Base-by-base conservation (phyloP, 176 grass and related monocot species). In the Paspalum notatum region DNA sequence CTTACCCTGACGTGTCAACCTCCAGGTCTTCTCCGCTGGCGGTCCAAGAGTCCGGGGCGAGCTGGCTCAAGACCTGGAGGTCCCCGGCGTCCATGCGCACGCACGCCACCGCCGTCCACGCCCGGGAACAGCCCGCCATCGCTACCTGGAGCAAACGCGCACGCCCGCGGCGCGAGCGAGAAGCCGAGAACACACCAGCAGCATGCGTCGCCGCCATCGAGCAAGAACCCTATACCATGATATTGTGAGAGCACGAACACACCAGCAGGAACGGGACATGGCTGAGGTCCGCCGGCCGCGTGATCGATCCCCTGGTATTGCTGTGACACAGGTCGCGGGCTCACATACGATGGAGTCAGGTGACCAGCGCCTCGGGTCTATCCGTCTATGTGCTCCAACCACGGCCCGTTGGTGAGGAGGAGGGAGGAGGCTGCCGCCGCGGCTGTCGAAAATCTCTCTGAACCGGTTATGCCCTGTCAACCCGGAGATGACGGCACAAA, bases 81-180 rank as follows among this genome's bases (percentile, higher is more conserved):
- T 62, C 60, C 22, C 37, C 4, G 21, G 22, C 67, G 43, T 16
- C 43, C 67, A 49, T 25, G 12, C 45, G 67, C 18, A 71, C 67
- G 22, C n/a, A 71, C 45, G 21, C 67, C 44, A n/a, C 20, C 43
- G 43, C 20, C 41, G 43, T 15, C 66, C 1, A 62, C 24, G 58
- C 66, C 67, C 67, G 67, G 67, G n/a, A 70, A 48, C 44, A 20
- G 49, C 40, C 44, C 67, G 44, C 44, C 44, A 5, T 70, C 43
- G 67, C 12, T 26, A 12, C 67, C 67, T n/a, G 21, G 21, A 5
- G 43, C 20, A 44, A 70, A 70, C 43, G 27, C 5, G 44, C 5
- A 49, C 11, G 44, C 44, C 3, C 43, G 44, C 9, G 62, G 5
- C 12, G 11, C n/a, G n/a, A n/a, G n/a, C n/a, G n/a, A n/a, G n/a